These are phyloP conservation scores for Scheffersomyces titani DNA, from an alignment of 1,139 yeast genomes.

Conservation along the genomic window DNA sequence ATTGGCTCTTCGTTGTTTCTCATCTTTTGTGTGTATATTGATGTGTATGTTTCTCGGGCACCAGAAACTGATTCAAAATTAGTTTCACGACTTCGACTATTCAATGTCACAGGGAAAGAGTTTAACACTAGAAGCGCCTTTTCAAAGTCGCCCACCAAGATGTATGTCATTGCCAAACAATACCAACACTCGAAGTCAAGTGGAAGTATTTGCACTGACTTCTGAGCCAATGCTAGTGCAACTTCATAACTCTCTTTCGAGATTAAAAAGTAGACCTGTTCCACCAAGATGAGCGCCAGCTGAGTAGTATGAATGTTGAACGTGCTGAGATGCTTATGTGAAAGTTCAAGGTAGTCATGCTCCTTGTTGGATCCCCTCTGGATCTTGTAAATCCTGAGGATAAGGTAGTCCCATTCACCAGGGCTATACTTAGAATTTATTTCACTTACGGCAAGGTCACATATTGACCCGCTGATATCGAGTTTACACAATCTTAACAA, in stretches of 20 bases:
- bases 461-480: conserved; percentile 17
- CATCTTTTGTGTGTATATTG: conserved; percentile 26
- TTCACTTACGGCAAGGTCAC: conserved; percentile 23
- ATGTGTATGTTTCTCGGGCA: conserved; percentile 30
- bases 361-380: conserved; percentile 29
- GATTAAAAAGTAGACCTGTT: conserved; percentile 41
- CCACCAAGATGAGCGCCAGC: conserved; percentile 36
- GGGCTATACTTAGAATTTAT: conserved; percentile 16
- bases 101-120: conserved; percentile 32
- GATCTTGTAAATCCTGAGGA: conserved; percentile 28
- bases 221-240: conserved; percentile 35
- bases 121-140: conserved; percentile 38
- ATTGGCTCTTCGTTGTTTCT: conserved; percentile 27
- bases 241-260: conserved; percentile 25
- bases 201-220: conserved; percentile 35
- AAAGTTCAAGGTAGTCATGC: conserved; percentile 24
- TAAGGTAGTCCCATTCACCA: conserved; percentile 32
- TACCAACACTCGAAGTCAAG: conserved; percentile 48
- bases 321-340: conserved; percentile 23
- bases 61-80: conserved; percentile 28
- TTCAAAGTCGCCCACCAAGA: conserved; percentile 29
- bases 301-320: conserved; percentile 28
- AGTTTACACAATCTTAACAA: conserved; percentile 23
- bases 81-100: conserved; percentile 11
- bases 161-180: conserved; percentile 34